Percentiles rank a stretch among this genome's conserved stretches.
phyloP scores from a whole-genome alignment of 23 red algal genomes.

The Agarophyton chilense region DNA sequence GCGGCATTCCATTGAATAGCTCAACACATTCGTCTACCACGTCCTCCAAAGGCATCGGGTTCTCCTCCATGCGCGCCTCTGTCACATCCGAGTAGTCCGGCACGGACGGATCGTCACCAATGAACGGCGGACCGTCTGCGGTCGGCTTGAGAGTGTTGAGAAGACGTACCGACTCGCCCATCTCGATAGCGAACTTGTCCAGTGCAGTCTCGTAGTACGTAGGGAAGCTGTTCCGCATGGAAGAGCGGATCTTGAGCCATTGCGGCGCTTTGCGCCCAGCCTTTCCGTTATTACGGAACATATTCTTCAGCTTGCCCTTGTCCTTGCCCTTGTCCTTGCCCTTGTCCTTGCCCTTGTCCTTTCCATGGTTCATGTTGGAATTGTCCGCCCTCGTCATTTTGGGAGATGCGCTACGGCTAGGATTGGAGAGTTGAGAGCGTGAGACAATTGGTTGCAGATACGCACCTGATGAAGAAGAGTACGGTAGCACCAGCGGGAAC shows the following conservation, averaged over 20 bases:
- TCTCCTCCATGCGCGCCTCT: constrained; percentile 10
- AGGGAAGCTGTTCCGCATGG: constrained; percentile 34
- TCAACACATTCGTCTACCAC: constrained; percentile 30
- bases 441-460: no score
- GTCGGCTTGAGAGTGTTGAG: constrained; percentile 25
- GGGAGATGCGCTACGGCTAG: no score
- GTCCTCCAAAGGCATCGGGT: neutral
- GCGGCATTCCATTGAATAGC: constrained; percentile 50
- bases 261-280: constrained; percentile 1
- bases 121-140: neutral
- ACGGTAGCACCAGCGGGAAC: no score
- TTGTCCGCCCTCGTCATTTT: no score
- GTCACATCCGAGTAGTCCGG: constrained; percentile 20
- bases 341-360: no score
- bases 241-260: constrained; percentile 17
- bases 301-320: neutral
- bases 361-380: no score
- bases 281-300: neutral
- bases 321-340: neutral
- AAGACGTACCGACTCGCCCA: constrained; percentile 15
- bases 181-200: constrained; percentile 29
- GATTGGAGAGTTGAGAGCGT: no score
- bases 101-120: neutral
- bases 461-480: no score
- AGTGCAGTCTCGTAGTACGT: neutral